Evolutionary conservation across 116 monocot species (phyloP), one percentile per base, ranked within the genome.

Genomic region (Trichopus zeylanicus): DNA sequence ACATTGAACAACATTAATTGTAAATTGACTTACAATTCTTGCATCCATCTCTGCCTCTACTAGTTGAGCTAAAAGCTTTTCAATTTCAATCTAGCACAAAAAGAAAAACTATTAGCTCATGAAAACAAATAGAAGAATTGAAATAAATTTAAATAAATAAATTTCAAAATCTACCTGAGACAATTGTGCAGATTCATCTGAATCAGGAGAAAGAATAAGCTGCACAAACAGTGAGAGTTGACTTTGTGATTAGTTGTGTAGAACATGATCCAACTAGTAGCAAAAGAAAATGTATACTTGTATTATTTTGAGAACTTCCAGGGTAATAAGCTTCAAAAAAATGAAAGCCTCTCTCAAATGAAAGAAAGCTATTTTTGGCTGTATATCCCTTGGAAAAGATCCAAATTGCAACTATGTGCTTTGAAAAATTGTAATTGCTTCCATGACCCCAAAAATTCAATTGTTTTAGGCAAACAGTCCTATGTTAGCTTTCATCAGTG

Each of bases 21-120:
- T 42, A 42, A 42, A 0, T 39, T n/a, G 29, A 62, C 77, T 71
- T 52, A 77, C 77, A 24, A 63, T 51, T 63, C 71, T 55, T 32
- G n/a, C 59, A 6, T 67, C 71, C 77, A 77, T 77, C 67, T 77
- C 77, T 55, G 60, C 66, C 39, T 77, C 77, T 53, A 77, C 77
- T 55, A 77, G 51, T 25, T 77, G 77, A 42, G 77, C 77, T 46
- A 77, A 35, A 22, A 77, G 53, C 32, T 71, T 71, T 25, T 77
- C 77, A 7, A 71, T 77, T 59, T 77, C 77, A 72, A 77, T 77
- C 77, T 77, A 66, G 37, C 26, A 5, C 60, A 47, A 29, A 0
- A 53, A 46, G 5, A 16, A 38, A 8, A 23, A 5, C 8, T 16
- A 53, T 42, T n/a, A 42, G 42, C 13, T 42, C 42, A 42, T n/a